Evolutionary conservation across 192 early-diverging fungal genomes (phyloP), one percentile per base, ranked within the genome.

Genomic region (Pilobolus umbonatus): DNA sequence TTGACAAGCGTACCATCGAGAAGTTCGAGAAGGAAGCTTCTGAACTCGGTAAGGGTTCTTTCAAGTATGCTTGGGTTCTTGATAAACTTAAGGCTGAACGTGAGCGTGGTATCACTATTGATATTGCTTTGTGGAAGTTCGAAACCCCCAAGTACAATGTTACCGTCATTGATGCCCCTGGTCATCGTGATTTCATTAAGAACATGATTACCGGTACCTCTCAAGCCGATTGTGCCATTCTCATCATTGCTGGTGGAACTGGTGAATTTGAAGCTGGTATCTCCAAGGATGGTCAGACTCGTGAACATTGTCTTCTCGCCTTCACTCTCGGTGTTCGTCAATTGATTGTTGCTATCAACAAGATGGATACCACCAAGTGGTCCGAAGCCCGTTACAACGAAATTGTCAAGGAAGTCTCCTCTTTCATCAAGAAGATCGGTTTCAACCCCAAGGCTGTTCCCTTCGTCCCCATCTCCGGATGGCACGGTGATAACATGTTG

Each of bases 161-260:
- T 72, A 98, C 93, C 82, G 88, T 98, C 81, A 96, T 98, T 76
- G 94, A 98, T 78, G 94, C 95, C 75, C 95, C 95, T 46, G 95
- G 95, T 51, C 95, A 98, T 86, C 87, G 95, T 78, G 95, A 98
- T 85, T 98, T 98, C 88, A 96, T 98, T 85, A 96, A 96, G 83
- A 98, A 98, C 91, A 97, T 94, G 94, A 96, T 96, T 75, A 93
- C 95, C 78, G 95, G 95, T 83, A 92, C 95, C 70, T 92, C 91
- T 66, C 93, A 93, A 79, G 95, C 94, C 59, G 95, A 98, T 75
- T 93, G 91, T 46, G 53, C 34, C 42, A 36, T 55, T 39, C 53
- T 55, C 26, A 92, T 96, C 65, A 89, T 96, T 77, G 86, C 88
- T 70, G 87, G 83, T 68, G 91, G 88, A 86, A 80, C 79, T 74